phyloP scores from a whole-genome alignment of 208 protist genomes.

The Acanthamoeba lugdunensis region DNA sequence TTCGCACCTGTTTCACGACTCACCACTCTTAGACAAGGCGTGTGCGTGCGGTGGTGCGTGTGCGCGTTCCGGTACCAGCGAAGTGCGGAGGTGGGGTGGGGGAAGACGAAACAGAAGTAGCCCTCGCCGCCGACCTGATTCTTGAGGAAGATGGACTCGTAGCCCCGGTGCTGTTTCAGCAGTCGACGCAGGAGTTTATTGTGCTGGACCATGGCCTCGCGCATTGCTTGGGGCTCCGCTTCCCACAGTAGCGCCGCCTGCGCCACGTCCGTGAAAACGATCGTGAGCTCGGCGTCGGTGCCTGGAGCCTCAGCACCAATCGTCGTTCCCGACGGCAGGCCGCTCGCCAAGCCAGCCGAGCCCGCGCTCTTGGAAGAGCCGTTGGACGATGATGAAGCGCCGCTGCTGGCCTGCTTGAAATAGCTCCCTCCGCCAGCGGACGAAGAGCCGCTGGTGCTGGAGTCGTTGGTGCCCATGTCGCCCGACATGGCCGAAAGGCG shows the following conservation, averaged over 20 bases:
- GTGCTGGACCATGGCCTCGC: slow-evolving; percentile 62
- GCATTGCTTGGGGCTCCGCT: slow-evolving; percentile 67
- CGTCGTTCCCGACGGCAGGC: too few species aligned
- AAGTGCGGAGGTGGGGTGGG: slow-evolving; percentile 8
- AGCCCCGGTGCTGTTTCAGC: slow-evolving; percentile 66
- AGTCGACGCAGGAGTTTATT: slow-evolving; percentile 60
- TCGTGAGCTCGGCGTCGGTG: background rate
- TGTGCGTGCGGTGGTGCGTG: too few species aligned
- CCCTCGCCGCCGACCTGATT: slow-evolving; percentile 15
- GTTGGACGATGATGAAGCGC: background rate
- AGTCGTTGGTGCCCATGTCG: background rate
- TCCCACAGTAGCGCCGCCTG: slow-evolving; percentile 63
- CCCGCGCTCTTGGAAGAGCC: slow-evolving; percentile 16
- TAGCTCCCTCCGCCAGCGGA: background rate
- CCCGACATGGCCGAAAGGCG: background rate
- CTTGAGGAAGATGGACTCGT: slow-evolving; percentile 76
- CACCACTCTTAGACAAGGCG: too few species aligned
- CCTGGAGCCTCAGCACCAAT: background rate
- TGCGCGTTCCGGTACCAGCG: background rate
- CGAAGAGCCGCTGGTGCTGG: background rate
- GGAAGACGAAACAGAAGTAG: slow-evolving; percentile 73
- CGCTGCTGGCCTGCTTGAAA: background rate
- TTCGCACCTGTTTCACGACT: background rate
- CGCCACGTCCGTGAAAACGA: slow-evolving; percentile 73
- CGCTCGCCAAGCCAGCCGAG: background rate